phyloP scores from a whole-genome alignment of 148 eudicot species.

The Fagopyrum tataricum region DNA sequence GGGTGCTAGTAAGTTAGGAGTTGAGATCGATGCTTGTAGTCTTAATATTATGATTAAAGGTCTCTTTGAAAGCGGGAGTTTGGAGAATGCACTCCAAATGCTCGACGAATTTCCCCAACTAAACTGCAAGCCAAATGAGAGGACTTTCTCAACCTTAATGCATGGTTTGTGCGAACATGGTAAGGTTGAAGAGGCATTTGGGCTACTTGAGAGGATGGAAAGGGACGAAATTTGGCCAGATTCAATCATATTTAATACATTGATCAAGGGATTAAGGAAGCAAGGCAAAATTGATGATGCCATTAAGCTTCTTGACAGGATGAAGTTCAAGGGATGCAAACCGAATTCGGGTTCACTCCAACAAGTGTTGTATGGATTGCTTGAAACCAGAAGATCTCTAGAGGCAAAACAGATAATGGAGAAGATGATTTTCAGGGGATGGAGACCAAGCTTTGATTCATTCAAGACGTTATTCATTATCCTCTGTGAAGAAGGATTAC shows the following conservation, averaged over 20 bases:
- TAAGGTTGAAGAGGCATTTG: conserved; percentile 56
- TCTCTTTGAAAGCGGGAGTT: conserved; percentile 47
- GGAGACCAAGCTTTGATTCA: conserved; percentile 67
- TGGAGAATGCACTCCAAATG: conserved; percentile 66
- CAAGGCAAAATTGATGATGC: conserved; percentile 60
- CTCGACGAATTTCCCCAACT: conserved; percentile 81
- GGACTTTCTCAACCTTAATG: conserved; percentile 66
- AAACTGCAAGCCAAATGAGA: conserved; percentile 47
- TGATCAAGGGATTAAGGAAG: conserved; percentile 59
- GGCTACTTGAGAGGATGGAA: conserved; percentile 67
- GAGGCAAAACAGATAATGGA: conserved; percentile 51
- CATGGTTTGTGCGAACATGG: conserved; percentile 56
- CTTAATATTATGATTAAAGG: conserved; percentile 79
- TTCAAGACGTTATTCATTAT: conserved; percentile 53
- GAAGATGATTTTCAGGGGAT: conserved; percentile 38
- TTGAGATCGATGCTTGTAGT: conserved; percentile 68
- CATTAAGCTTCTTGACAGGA: conserved; percentile 46
- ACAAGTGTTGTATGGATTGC: conserved; percentile 71
- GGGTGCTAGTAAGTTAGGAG: conserved; percentile 44
- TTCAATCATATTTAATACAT: conserved; percentile 48
- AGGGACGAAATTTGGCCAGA: conserved; percentile 55
- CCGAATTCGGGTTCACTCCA: conserved; percentile 72
- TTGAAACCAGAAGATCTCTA: conserved; percentile 33
- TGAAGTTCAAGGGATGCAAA: conserved; percentile 62
- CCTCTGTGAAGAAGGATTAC: conserved; percentile 37